Conservation (phyloP, 2,329 filamentous ascomycete species). For the Apiospora phragmitis region DNA sequence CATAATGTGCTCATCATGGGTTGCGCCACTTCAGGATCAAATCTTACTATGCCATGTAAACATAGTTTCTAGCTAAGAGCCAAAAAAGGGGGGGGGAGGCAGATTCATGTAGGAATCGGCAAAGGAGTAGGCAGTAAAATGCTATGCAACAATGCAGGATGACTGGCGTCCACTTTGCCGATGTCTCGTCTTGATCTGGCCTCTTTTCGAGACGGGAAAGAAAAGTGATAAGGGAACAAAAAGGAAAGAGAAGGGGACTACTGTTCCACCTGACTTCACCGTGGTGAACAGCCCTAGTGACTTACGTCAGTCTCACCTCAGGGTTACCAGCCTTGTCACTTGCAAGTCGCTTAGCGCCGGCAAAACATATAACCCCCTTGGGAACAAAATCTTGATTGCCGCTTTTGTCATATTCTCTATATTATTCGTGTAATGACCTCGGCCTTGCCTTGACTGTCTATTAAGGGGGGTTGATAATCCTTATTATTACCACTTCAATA, state of each 20-base stretch:
- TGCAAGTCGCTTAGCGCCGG: too few species aligned
- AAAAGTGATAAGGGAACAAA: background rate
- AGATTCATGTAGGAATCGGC: background rate
- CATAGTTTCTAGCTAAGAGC: background rate
- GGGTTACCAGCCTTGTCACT: background rate
- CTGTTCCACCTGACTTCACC: background rate
- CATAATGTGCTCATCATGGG: background rate
- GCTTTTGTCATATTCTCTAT: too few species aligned
- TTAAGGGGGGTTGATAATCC: too few species aligned
- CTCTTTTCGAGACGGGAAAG: background rate
- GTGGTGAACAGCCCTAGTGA: background rate
- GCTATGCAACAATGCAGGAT: background rate
- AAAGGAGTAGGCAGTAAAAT: background rate
- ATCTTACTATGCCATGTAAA: background rate
- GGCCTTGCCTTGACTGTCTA: too few species aligned
- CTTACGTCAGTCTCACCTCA: background rate
- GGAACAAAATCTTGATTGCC: too few species aligned
- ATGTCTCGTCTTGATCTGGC: background rate
- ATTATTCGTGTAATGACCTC: too few species aligned
- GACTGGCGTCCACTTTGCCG: background rate
- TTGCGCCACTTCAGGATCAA: background rate
- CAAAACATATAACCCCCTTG: too few species aligned
- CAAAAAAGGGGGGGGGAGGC: background rate
- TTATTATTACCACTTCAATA: too few species aligned
- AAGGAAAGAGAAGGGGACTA: background rate